A percentile compares a stretch with the other conserved stretches of the same genome.
Conservation (phyloP, 2,329 filamentous ascomycete species). For the Trichoderma endophyticum region DNA sequence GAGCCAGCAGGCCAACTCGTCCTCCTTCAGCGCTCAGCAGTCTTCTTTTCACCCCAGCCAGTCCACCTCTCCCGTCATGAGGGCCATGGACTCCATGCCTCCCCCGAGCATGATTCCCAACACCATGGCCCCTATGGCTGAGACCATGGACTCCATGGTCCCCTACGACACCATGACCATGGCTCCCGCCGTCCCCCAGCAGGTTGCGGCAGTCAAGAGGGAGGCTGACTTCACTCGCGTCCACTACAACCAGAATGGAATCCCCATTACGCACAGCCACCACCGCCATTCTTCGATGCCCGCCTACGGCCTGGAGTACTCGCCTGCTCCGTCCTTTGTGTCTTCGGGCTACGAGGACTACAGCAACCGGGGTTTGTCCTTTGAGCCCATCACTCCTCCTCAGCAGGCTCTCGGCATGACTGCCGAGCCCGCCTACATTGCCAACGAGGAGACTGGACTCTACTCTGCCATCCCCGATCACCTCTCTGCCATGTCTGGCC, state of each 20-base stretch:
- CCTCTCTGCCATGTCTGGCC: constrained; percentile 64
- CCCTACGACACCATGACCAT: constrained; percentile 68
- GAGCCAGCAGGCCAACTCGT: constrained; percentile 97
- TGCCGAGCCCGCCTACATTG: constrained; percentile 91
- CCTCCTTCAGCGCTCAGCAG: constrained; percentile 84
- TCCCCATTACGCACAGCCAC: constrained; percentile 77
- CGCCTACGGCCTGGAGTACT: constrained; percentile 91
- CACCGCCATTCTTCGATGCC: constrained; percentile 99
- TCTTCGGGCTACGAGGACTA: constrained; percentile 99
- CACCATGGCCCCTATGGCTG: constrained; percentile 54
- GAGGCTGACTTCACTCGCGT: constrained; percentile 79
- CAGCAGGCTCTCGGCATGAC: constrained; percentile 81
- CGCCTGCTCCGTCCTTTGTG: constrained; percentile 93
- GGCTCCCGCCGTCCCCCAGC: constrained; percentile 65
- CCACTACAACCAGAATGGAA: constrained; percentile 89
- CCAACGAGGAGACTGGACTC: constrained; percentile 93
- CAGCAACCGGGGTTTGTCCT: constrained; percentile 92
- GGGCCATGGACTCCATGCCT: constrained; percentile 90
- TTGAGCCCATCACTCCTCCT: constrained; percentile 93
- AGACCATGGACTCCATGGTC: constrained; percentile 70
- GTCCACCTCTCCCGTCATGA: constrained; percentile 82
- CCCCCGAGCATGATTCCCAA: constrained; percentile 76
- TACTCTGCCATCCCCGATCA: constrained; percentile 95
- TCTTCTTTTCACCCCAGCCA: constrained; percentile 70
- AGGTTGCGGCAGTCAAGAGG: constrained; percentile 70